Evolutionary conservation across 768 basidiomycete genomes (phyloP).

Genomic region (Rhizopogon rudus): DNA sequence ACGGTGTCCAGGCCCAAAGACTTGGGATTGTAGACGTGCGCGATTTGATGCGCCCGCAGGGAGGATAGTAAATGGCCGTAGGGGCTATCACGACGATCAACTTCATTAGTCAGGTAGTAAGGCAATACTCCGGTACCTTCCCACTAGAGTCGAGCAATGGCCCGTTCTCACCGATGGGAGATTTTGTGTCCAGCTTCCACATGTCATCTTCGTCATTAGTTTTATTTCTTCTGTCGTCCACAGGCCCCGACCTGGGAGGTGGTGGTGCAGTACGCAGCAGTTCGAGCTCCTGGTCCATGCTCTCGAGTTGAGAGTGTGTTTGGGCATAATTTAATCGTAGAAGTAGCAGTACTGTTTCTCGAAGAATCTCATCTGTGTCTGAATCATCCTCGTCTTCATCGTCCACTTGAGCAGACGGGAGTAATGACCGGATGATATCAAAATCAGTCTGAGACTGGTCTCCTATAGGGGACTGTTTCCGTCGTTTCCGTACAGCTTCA

Average conservation of each 20-base stretch:
- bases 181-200: slow-evolving; percentile 70
- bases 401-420: slow-evolving; percentile 32
- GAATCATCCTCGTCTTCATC: slow-evolving; percentile 40
- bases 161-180: slow-evolving; percentile 43
- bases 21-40: slow-evolving; percentile 66
- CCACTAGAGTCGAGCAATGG: slow-evolving; percentile 72
- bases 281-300: slow-evolving; percentile 66
- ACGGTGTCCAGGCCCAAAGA: slow-evolving; percentile 79
- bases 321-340: slow-evolving; percentile 70
- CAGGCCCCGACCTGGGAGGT: slow-evolving; percentile 25
- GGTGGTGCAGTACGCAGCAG: slow-evolving; percentile 56
- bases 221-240: slow-evolving; percentile 36
- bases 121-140: slow-evolving; percentile 44
- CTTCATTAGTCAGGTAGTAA: neutral
- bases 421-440: slow-evolving; percentile 59
- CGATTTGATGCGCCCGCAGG: slow-evolving; percentile 68
- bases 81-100: slow-evolving; percentile 46
- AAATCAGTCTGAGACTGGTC: slow-evolving; percentile 44
- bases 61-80: slow-evolving; percentile 90
- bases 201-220: slow-evolving; percentile 44
- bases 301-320: slow-evolving; percentile 61
- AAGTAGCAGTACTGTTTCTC: slow-evolving; percentile 65
- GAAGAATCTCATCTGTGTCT: slow-evolving; percentile 59
- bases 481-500: slow-evolving; percentile 54
- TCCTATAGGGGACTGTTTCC: slow-evolving; percentile 32